Evolutionary conservation across 345 rosid genomes (phyloP).

Genomic region (Heritiera littoralis): DNA sequence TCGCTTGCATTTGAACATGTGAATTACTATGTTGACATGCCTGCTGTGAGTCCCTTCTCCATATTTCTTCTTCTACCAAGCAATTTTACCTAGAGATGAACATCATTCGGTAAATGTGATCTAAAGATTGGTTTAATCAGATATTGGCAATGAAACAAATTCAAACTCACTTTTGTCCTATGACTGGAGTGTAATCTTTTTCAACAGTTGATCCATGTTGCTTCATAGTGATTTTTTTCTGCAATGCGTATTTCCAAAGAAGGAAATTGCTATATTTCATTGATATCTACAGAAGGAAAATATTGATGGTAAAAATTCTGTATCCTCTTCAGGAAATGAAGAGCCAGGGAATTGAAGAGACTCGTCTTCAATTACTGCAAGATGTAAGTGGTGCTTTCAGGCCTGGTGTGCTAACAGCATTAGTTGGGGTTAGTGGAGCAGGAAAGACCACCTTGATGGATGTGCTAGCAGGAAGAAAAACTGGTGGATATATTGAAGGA

Average conservation of each 20-base stretch:
- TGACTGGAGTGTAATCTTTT: not conserved
- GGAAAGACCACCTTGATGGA: constrained; percentile 94
- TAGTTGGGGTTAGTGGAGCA: constrained; percentile 85
- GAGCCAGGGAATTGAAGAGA: constrained; percentile 57
- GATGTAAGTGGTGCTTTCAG: constrained; percentile 76
- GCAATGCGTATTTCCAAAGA: not conserved
- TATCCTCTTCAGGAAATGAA: constrained; percentile 68
- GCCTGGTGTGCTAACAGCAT: constrained; percentile 76
- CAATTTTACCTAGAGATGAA: not conserved
- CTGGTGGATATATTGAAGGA: constrained; percentile 70
- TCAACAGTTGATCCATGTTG: not conserved
- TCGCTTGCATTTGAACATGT: constrained; percentile 70
- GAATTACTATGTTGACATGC: constrained; percentile 79
- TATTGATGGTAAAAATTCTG: not conserved
- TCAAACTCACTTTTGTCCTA: not conserved
- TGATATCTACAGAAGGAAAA: not conserved
- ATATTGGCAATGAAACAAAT: not conserved
- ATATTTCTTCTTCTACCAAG: not conserved
- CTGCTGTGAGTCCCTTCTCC: constrained; percentile 49
- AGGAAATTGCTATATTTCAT: not conserved
- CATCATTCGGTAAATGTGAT: not conserved
- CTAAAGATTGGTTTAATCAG: not conserved
- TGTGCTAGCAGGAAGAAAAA: constrained; percentile 73
- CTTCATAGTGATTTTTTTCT: not conserved
- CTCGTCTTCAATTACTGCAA: constrained; percentile 58